phyloP scores from a whole-genome alignment of 2,329 filamentous ascomycete species.

The Pyricularia pennisetigena region DNA sequence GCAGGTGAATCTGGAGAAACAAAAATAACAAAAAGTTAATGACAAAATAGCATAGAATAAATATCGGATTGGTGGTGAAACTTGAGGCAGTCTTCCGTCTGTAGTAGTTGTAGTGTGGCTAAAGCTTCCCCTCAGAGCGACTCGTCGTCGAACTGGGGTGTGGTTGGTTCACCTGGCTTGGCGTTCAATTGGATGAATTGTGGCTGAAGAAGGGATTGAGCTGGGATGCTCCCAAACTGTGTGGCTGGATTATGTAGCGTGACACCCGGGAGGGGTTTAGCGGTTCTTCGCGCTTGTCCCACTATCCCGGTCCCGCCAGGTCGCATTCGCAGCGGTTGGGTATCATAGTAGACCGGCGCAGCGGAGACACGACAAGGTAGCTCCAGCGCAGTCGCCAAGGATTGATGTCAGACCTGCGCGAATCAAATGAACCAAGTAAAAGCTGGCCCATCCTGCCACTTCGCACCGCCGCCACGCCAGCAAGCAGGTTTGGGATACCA shows the following conservation, averaged over 20 bases:
- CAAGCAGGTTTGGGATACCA: not conserved
- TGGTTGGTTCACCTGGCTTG: not conserved
- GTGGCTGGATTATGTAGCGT: not conserved
- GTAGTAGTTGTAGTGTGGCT: not conserved
- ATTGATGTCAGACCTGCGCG: constrained; percentile 1
- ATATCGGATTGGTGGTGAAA: not conserved
- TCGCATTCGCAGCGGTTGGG: not conserved
- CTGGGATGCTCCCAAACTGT: not conserved
- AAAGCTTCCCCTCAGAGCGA: not conserved
- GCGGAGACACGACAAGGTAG: not conserved
- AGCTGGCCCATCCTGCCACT: not conserved
- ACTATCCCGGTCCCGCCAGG: not conserved
- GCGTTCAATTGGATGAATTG: not conserved
- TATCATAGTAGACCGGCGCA: not conserved
- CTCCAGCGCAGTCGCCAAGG: not conserved
- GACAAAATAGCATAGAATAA: not conserved
- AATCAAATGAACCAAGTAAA: not conserved
- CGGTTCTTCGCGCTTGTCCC: not conserved
- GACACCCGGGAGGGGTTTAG: not conserved
- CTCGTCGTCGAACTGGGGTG: not conserved
- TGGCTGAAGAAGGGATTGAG: not conserved
- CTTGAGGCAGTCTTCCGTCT: not conserved
- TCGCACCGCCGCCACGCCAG: not conserved
- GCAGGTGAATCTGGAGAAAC: not conserved
- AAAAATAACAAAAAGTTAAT: not conserved